phyloP scores from a whole-genome alignment of 257 asterid species.

The Paulownia fortunei region DNA sequence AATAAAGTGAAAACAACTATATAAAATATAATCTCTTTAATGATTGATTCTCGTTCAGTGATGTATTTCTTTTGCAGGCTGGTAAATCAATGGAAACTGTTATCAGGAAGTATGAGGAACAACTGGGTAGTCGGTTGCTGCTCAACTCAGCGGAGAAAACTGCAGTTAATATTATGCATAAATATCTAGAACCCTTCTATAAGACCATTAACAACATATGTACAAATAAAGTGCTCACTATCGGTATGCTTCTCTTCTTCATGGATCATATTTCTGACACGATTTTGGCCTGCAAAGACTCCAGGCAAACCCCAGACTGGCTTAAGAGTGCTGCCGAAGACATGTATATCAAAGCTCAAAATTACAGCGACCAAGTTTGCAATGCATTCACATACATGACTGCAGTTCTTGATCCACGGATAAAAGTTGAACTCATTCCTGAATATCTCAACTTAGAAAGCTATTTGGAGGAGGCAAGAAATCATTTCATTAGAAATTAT shows the following conservation, averaged over 20 bases:
- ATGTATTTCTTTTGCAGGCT: slow-evolving; percentile 62
- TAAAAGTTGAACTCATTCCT: slow-evolving; percentile 89
- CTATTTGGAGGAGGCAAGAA: slow-evolving; percentile 81
- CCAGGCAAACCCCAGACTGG: slow-evolving; percentile 94
- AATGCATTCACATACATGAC: slow-evolving; percentile 82
- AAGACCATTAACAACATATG: slow-evolving; percentile 89
- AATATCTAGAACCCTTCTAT: slow-evolving; percentile 86
- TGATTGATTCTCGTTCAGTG: not conserved
- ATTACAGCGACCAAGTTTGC: slow-evolving; percentile 75
- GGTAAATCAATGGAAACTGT: slow-evolving; percentile 80
- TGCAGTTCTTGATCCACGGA: slow-evolving; percentile 91
- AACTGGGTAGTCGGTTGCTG: slow-evolving; percentile 68
- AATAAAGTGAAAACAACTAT: not conserved
- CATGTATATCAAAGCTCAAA: slow-evolving; percentile 69
- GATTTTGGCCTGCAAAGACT: slow-evolving; percentile 73
- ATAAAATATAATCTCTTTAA: not conserved
- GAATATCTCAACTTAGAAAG: slow-evolving; percentile 71
- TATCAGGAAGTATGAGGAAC: slow-evolving; percentile 74
- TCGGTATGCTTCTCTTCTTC: slow-evolving; percentile 95
- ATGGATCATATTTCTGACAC: slow-evolving; percentile 93
- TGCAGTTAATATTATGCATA: slow-evolving; percentile 77
- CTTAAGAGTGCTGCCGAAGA: slow-evolving; percentile 82
- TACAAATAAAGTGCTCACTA: slow-evolving; percentile 65
- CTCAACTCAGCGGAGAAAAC: slow-evolving; percentile 79
- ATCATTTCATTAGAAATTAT: slow-evolving; percentile 74